Base-by-base conservation (phyloP, 495 filamentous ascomycete genomes). In the Hypoxylon crocopeplum region DNA sequence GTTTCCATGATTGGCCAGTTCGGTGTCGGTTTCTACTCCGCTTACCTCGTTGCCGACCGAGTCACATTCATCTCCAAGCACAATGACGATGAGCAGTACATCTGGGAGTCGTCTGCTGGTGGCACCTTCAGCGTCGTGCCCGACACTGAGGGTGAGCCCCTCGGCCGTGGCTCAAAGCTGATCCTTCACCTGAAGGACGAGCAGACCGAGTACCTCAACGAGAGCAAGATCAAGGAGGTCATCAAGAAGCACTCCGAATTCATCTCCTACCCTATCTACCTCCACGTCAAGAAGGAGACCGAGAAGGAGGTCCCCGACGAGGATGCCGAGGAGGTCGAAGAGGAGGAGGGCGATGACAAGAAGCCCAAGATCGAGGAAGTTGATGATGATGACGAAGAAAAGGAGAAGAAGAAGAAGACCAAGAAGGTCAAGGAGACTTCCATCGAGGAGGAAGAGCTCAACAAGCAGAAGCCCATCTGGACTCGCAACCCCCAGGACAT, bases 161-260 rank as follows among this genome's bases (percentile, higher is more conserved):
- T 98, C 61, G 91, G 91, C 69, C 95, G 94, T 74, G 94, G 94
- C 75, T 93, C 92, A 75, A 93, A 94, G 87, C 94, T 98, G 72
- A 87, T 98, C 78, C 90, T 98, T 49, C 88, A 98, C 84, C 83
- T 98, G 68, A 98, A 98, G 89, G 94, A 98, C 72, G 94, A 98
- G 87, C 94, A 98, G 83, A 84, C 79, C 56, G 94, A 98, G 78
- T 98, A 97, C 85, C 87, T 98, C 69, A 93, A 97, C 78, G 93
- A 97, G 86, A 86, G 86, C 83, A 92, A 93, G 84, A 91, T 98
- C 84, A 98, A 98, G 89, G 94, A 98, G 86, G 92, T 98, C 62
- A 91, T 98, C 80, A 97, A 97, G 91, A 98, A 98, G 89, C 94
- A 98, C 88, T 98, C 94, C 76, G 94, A 98, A 84, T 98, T 98